These are phyloP conservation scores for Bacterosira constricta DNA, from an alignment of 108 stramenopile species.

Conservation along the genomic window DNA sequence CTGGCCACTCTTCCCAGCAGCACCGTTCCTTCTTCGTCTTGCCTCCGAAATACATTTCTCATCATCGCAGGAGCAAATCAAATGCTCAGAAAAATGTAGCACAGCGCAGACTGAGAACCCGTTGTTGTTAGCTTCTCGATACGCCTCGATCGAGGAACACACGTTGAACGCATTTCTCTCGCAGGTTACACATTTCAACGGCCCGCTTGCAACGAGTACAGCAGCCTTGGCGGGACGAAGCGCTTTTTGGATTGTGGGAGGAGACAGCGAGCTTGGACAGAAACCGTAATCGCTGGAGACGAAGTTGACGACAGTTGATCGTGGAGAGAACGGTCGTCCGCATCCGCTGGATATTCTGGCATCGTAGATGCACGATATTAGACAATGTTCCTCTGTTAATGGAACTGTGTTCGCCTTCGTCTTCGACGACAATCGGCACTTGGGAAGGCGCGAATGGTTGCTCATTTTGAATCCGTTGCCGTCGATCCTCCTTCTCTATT, in stretches of 20 bases:
- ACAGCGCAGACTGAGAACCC: background rate
- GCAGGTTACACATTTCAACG: conserved; percentile 1
- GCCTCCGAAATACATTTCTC: conserved; percentile 1
- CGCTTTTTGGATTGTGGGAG: background rate
- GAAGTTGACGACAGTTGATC: background rate
- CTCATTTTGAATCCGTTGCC: too few species aligned
- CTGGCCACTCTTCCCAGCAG: background rate
- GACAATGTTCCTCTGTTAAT: background rate
- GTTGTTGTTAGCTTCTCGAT: background rate
- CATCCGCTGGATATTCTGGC: conserved; percentile 4
- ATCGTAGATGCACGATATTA: background rate
- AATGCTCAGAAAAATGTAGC: background rate
- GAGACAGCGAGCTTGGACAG: background rate
- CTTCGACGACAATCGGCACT: background rate
- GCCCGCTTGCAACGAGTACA: background rate
- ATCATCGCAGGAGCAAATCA: conserved; percentile 1
- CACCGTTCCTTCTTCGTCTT: background rate
- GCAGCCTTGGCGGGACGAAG: background rate
- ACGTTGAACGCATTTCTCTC: background rate
- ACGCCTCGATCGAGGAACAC: conserved; percentile 2
- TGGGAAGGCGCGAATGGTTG: too few species aligned
- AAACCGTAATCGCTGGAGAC: background rate
- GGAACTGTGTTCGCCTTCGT: background rate
- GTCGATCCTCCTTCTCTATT: too few species aligned
- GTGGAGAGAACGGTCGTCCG: background rate